A percentile compares a stretch with the other conserved stretches of the same genome.
Evolutionary conservation across 176 grass and related monocot species (phyloP).

Genomic region (Bonia amplexicaulis): DNA sequence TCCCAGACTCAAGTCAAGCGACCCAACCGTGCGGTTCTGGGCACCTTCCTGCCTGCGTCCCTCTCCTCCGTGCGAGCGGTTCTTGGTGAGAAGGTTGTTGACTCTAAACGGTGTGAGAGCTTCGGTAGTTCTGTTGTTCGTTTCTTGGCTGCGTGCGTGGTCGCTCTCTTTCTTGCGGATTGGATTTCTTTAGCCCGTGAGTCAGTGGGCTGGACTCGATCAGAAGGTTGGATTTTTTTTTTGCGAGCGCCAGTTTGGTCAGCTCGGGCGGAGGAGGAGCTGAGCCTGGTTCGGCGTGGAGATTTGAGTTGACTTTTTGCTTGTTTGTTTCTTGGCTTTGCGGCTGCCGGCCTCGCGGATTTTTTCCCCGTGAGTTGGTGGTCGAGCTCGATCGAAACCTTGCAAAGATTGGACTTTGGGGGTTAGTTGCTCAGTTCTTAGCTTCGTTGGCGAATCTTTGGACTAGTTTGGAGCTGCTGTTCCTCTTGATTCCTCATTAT

Average conservation of each 20-base stretch:
- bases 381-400: background rate
- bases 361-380: background rate
- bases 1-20: background rate
- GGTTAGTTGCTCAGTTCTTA: background rate
- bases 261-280: background rate
- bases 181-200: background rate
- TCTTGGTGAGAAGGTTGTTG: background rate
- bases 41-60: background rate
- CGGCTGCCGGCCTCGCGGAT: background rate
- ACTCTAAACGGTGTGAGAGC: background rate
- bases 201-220: background rate
- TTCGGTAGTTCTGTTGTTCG: background rate
- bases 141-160: background rate
- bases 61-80: background rate
- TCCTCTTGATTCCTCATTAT: constrained; percentile 13
- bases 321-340: constrained; percentile 5
- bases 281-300: constrained; percentile 12
- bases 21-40: background rate
- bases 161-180: background rate
- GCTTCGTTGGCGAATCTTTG: background rate
- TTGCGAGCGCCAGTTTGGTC: background rate
- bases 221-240: background rate
- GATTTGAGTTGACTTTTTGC: constrained; percentile 29
- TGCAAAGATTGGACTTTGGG: constrained; percentile 15
- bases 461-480: background rate